A percentile compares a stretch with the other conserved stretches of the same genome.
Conservation (phyloP, 2,329 filamentous ascomycete species). For the Sarocladium kiliense region DNA sequence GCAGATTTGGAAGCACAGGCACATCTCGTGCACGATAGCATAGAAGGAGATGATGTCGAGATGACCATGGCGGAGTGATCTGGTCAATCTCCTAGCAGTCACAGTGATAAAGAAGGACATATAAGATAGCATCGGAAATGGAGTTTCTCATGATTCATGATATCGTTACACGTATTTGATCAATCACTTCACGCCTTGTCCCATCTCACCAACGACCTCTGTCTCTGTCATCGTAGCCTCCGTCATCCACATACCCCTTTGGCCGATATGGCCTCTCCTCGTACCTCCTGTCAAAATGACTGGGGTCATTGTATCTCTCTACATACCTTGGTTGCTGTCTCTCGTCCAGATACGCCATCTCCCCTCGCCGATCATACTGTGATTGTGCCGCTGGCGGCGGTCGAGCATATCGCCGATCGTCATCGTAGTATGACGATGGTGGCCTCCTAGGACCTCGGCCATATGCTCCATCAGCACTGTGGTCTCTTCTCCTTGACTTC, state of each 20-base stretch:
- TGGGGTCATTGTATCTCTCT: conserved; percentile 15
- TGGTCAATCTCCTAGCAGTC: background rate
- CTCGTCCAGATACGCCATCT: background rate
- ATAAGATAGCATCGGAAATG: background rate
- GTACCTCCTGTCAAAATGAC: conserved; percentile 16
- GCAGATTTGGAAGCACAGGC: conserved; percentile 15
- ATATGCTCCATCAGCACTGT: background rate
- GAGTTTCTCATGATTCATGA: conserved; percentile 2
- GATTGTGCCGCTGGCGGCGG: background rate
- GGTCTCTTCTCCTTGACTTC: background rate
- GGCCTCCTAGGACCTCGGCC: background rate
- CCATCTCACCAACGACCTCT: background rate
- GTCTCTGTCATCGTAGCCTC: conserved; percentile 1
- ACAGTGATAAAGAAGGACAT: background rate
- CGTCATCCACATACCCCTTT: background rate
- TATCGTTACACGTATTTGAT: background rate
- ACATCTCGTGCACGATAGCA: background rate
- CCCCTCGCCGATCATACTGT: background rate
- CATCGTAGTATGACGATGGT: background rate
- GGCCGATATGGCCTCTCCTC: conserved; percentile 2
- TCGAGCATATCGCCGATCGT: background rate
- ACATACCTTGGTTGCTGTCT: background rate
- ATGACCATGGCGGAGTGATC: background rate
- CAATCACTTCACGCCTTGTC: too few species aligned
- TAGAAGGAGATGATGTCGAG: background rate